Evolutionary conservation across 176 grass and related monocot species (phyloP).

Genomic region (Triticum dicoccoides): DNA sequence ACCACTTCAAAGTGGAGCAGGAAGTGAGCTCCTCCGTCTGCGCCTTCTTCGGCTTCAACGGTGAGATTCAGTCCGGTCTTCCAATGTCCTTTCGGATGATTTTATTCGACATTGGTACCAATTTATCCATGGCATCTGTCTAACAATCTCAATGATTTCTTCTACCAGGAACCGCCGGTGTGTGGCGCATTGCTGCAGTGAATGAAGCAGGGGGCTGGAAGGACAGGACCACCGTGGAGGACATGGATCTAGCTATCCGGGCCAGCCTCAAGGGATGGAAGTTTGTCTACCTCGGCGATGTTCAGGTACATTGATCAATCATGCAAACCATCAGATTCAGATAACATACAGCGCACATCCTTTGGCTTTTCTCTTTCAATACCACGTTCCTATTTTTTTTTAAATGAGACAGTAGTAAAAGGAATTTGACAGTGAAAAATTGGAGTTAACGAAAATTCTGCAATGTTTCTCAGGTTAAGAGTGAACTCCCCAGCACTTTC

Average conservation of each 20-base stretch:
- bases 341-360: conserved; percentile 14
- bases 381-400: too few species aligned
- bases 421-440: background rate
- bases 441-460: background rate
- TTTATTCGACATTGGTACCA: background rate
- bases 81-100: background rate
- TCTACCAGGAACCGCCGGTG: conserved; percentile 56
- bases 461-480: conserved; percentile 59
- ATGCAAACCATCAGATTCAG: background rate
- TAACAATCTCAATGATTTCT: background rate
- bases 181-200: conserved; percentile 63
- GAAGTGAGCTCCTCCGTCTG: conserved; percentile 74
- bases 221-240: conserved; percentile 79
- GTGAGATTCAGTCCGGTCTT: conserved; percentile 16
- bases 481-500: conserved; percentile 86
- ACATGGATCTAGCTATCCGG: conserved; percentile 79
- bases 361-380: conserved; percentile 4
- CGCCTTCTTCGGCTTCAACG: conserved; percentile 83
- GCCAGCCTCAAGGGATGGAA: conserved; percentile 75
- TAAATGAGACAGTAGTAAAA: background rate
- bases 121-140: background rate
- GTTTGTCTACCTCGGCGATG: conserved; percentile 71
- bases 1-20: conserved; percentile 89
- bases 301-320: conserved; percentile 49
- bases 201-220: conserved; percentile 84